phyloP scores from a whole-genome alignment of 2,329 filamentous ascomycete genomes.

The Calonectria pteridis region DNA sequence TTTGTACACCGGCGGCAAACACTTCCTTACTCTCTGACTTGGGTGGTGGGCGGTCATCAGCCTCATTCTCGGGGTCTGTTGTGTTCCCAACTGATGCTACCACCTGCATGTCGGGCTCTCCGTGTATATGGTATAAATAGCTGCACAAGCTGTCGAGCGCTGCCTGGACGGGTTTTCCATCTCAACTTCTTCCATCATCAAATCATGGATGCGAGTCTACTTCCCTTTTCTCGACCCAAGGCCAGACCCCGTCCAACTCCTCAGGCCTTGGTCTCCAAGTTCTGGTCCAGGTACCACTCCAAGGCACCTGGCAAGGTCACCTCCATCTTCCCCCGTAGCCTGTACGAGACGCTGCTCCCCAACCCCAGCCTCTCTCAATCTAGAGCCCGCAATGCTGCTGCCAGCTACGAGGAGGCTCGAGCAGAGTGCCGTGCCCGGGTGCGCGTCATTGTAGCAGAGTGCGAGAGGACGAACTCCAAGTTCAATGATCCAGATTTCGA shows the following conservation, averaged over 20 bases:
- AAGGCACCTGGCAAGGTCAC: conserved; percentile 58
- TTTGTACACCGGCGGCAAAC: conserved; percentile 1
- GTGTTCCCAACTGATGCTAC: background rate
- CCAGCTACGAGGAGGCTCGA: conserved; percentile 57
- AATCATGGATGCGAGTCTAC: conserved; percentile 28
- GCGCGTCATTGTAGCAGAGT: conserved; percentile 55
- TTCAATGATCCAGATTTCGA: conserved; percentile 60
- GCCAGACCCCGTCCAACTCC: conserved; percentile 44
- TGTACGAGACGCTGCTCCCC: conserved; percentile 51
- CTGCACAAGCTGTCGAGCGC: background rate
- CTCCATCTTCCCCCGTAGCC: conserved; percentile 57
- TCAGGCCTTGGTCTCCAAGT: conserved; percentile 56
- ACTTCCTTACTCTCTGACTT: background rate
- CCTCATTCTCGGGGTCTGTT: background rate
- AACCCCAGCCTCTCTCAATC: conserved; percentile 38
- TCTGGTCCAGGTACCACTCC: conserved; percentile 58
- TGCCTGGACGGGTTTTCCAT: background rate
- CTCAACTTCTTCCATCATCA: background rate
- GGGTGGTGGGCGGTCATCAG: background rate
- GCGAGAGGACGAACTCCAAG: conserved; percentile 59
- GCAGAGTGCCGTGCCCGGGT: conserved; percentile 56
- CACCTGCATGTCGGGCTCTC: background rate
- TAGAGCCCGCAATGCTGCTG: conserved; percentile 53
- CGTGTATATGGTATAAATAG: background rate
- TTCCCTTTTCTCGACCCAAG: conserved; percentile 29